phyloP scores from a whole-genome alignment of 495 filamentous ascomycete genomes.

The Aspergillus incahuasiensis region DNA sequence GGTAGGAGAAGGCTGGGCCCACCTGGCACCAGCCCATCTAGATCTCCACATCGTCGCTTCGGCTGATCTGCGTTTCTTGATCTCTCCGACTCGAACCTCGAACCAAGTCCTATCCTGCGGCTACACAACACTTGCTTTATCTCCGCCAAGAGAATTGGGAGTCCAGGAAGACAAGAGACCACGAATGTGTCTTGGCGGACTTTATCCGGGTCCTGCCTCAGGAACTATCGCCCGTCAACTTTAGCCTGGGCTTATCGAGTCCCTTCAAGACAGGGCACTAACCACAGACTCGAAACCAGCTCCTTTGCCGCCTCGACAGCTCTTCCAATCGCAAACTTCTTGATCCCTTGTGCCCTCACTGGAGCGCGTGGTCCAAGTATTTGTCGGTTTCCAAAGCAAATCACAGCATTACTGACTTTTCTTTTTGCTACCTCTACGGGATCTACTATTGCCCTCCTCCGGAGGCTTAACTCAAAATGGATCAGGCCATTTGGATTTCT shows the following conservation, averaged over 20 bases:
- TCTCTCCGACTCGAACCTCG: background rate
- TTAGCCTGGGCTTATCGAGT: background rate
- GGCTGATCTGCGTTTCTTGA: constrained; percentile 1
- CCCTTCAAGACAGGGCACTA: background rate
- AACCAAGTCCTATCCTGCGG: too few relatives aligned
- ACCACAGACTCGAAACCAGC: background rate
- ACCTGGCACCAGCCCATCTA: background rate
- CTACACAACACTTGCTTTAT: background rate
- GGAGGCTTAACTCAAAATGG: background rate
- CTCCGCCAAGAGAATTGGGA: background rate
- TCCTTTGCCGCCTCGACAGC: background rate
- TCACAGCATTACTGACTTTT: background rate
- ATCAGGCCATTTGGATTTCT: background rate
- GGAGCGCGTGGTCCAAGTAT: background rate
- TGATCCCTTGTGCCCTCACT: too few relatives aligned
- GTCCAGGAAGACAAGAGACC: background rate
- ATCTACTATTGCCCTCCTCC: background rate
- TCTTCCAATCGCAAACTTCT: background rate
- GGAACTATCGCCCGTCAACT: background rate
- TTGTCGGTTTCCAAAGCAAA: background rate
- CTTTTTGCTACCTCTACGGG: background rate
- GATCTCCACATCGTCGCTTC: background rate
- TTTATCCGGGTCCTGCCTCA: background rate
- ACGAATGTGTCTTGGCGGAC: background rate
- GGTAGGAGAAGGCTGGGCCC: constrained; percentile 4